Evolutionary conservation across 1,139 yeast genomes (phyloP).

Genomic region (Debaryomyces subglobosus): DNA sequence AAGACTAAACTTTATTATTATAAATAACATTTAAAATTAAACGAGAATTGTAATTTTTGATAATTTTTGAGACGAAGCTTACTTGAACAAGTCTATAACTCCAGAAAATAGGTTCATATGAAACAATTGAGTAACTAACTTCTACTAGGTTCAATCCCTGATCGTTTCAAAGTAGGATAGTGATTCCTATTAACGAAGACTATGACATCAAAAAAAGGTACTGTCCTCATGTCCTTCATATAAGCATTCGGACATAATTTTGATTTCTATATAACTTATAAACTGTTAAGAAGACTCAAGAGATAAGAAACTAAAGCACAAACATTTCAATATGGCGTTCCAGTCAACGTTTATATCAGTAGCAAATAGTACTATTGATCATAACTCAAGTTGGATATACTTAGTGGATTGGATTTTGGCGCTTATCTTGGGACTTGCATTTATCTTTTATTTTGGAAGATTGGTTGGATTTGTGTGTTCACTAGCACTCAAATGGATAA

Average conservation of each 20-base stretch:
- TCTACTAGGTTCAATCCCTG: neutral
- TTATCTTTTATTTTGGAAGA: slow-evolving; percentile 78
- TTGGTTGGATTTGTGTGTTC: slow-evolving; percentile 67
- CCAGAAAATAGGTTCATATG: neutral
- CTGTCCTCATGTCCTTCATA: neutral
- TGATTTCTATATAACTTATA: neutral
- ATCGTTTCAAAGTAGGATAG: neutral
- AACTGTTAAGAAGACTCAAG: neutral
- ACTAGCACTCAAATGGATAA: slow-evolving; percentile 46
- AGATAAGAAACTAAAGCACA: neutral
- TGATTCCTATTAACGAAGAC: neutral
- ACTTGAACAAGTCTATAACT: neutral
- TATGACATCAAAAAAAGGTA: neutral
- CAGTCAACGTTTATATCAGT: slow-evolving; percentile 31
- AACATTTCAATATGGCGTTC: slow-evolving; percentile 20
- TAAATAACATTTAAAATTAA: neutral
- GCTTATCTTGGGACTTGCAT: slow-evolving; percentile 60
- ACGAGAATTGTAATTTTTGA: neutral
- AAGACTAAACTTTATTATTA: neutral
- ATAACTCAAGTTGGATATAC: slow-evolving; percentile 77
- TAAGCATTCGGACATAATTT: neutral
- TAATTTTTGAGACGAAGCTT: neutral
- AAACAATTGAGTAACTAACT: neutral
- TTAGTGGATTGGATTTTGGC: slow-evolving; percentile 80
- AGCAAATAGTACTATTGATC: slow-evolving; percentile 20